Conservation (phyloP, 1,284 basidiomycete species). For the Trichosporon asahii region DNA sequence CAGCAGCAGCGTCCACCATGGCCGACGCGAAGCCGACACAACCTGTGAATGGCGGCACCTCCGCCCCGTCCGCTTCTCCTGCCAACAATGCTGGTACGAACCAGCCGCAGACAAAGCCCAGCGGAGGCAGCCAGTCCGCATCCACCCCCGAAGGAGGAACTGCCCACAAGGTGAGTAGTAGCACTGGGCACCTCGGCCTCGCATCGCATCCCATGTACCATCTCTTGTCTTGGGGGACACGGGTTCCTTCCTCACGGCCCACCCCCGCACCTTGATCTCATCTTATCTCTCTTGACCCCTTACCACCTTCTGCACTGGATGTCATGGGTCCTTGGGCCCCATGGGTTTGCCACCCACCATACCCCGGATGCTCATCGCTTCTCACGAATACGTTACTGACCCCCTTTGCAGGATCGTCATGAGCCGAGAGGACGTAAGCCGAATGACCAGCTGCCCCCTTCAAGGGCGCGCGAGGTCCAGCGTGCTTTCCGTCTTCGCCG, state of each 20-base stretch:
- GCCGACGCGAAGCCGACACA: constrained; percentile 4
- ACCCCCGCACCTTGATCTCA: neutral
- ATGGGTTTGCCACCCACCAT: neutral
- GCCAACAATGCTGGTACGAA: neutral
- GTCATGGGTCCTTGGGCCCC: neutral
- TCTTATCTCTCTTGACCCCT: neutral
- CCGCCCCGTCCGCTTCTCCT: neutral
- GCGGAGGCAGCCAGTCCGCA: constrained; percentile 1
- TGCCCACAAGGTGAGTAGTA: constrained; percentile 3
- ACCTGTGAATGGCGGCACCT: neutral
- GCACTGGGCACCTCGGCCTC: neutral
- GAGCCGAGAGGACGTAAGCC: constrained; percentile 73
- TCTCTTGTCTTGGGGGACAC: neutral
- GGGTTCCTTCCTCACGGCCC: neutral
- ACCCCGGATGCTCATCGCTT: neutral
- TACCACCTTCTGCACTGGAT: neutral
- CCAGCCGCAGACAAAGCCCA: neutral
- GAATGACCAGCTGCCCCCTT: constrained; percentile 86
- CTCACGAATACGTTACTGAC: neutral
- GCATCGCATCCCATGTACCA: neutral
- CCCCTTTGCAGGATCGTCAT: constrained; percentile 38
- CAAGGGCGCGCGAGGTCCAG: constrained; percentile 86
- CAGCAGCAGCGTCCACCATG: neutral
- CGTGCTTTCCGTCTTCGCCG: constrained; percentile 85
- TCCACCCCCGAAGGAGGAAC: neutral